Evolutionary conservation across 2,329 filamentous ascomycete species (phyloP).

Genomic region (Coleophoma cylindrospora): DNA sequence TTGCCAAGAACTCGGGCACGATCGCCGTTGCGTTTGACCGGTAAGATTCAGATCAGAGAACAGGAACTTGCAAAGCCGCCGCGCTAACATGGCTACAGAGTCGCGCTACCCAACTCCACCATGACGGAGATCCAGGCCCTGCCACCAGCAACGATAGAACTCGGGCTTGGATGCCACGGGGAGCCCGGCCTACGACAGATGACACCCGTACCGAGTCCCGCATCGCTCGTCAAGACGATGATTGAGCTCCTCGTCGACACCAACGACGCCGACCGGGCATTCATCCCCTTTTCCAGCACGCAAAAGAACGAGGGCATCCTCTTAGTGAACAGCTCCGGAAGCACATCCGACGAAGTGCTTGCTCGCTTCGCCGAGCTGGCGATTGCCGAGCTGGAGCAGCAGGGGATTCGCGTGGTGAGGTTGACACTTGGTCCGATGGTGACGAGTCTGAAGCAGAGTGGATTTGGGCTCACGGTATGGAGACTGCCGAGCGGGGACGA

Average conservation of each 20-base stretch:
- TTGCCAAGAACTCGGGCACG: conserved; percentile 32
- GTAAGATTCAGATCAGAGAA: conserved; percentile 24
- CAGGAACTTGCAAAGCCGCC: background rate
- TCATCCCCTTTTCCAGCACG: conserved; percentile 15
- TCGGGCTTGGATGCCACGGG: conserved; percentile 46
- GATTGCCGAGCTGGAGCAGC: conserved; percentile 14
- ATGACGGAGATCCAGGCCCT: conserved; percentile 18
- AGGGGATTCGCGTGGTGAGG: conserved; percentile 12
- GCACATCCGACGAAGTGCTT: conserved; percentile 20
- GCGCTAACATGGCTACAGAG: conserved; percentile 8
- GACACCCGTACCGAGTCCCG: conserved; percentile 16
- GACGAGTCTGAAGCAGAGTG: conserved; percentile 23
- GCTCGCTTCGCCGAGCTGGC: conserved; percentile 20
- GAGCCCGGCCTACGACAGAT: conserved; percentile 33
- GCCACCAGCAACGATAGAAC: conserved; percentile 25
- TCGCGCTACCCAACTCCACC: conserved; percentile 19
- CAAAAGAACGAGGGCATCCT: conserved; percentile 15
- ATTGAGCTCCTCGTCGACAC: conserved; percentile 16
- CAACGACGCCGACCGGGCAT: conserved; percentile 14
- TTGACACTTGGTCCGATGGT: conserved; percentile 20
- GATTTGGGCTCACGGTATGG: conserved; percentile 20
- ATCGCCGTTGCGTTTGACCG: conserved; percentile 45
- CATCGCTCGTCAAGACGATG: conserved; percentile 16
- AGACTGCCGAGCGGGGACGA: conserved; percentile 12
- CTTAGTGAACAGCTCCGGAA: conserved; percentile 18